Percentiles rank a stretch among this genome's conserved stretches.
Evolutionary conservation across 2,329 filamentous ascomycete genomes (phyloP).

Genomic region (Pyrenochaeta sp.): DNA sequence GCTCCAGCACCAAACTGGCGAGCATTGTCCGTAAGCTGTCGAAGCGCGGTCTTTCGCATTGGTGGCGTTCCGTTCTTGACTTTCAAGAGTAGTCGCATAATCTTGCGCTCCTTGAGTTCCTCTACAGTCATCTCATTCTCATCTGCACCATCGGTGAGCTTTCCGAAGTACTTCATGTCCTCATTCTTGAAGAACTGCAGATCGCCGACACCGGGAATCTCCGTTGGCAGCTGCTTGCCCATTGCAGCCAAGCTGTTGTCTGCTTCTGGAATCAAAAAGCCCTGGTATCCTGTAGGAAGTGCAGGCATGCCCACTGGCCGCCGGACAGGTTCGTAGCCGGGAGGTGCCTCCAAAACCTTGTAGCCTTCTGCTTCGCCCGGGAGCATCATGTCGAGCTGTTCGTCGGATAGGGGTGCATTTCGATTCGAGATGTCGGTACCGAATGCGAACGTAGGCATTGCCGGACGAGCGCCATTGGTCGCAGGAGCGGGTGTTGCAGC

Average conservation of each 20-base stretch:
- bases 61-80: slow-evolving; percentile 99
- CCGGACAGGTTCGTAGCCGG: slow-evolving; percentile 87
- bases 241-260: slow-evolving; percentile 78
- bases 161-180: slow-evolving; percentile 98
- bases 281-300: slow-evolving; percentile 72
- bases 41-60: slow-evolving; percentile 97
- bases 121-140: slow-evolving; percentile 93
- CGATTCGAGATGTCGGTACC: slow-evolving; percentile 82
- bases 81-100: slow-evolving; percentile 95
- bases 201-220: slow-evolving; percentile 95
- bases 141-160: slow-evolving; percentile 91
- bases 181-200: slow-evolving; percentile 98
- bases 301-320: slow-evolving; percentile 76
- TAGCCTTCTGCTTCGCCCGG: slow-evolving; percentile 90
- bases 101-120: slow-evolving; percentile 96
- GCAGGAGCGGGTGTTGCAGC: slow-evolving; percentile 34
- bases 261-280: slow-evolving; percentile 98
- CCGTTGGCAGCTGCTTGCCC: slow-evolving; percentile 90
- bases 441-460: slow-evolving; percentile 67
- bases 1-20: slow-evolving; percentile 93
- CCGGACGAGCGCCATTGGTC: slow-evolving; percentile 29
- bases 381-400: slow-evolving; percentile 91
- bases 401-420: slow-evolving; percentile 85
- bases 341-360: slow-evolving; percentile 87
- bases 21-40: slow-evolving; percentile 97